phyloP scores from a whole-genome alignment of 805 yeast species.

The Candida quercuum region DNA sequence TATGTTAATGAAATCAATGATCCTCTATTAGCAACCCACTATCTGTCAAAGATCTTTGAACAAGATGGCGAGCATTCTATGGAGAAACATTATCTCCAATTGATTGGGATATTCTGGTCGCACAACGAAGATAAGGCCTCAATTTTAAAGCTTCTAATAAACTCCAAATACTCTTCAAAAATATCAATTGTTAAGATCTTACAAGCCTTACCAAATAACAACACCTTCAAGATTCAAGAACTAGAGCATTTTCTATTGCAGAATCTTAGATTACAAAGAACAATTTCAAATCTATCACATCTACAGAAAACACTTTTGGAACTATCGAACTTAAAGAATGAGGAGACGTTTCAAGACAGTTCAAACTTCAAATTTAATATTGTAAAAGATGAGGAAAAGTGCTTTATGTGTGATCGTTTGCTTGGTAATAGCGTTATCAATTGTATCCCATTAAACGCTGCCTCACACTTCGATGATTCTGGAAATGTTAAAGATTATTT shows the following conservation, averaged over 20 bases:
- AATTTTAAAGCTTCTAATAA: conserved; percentile 34
- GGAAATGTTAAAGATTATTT: too few species aligned
- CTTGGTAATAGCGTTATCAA: conserved; percentile 52
- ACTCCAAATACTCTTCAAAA: conserved; percentile 7
- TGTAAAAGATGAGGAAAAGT: conserved; percentile 21
- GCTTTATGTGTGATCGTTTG: conserved; percentile 53
- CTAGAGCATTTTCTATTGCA: conserved; percentile 16
- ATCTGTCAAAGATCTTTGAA: conserved; percentile 47
- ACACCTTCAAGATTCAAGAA: conserved; percentile 15
- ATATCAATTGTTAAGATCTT: conserved; percentile 29
- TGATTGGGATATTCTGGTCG: conserved; percentile 33
- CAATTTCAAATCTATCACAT: conserved; percentile 1
- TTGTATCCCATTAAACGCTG: too few species aligned
- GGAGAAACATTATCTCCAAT: conserved; percentile 28
- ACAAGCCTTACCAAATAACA: conserved; percentile 7
- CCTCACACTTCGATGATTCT: too few species aligned
- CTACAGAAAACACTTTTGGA: conserved; percentile 5
- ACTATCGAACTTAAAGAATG: conserved; percentile 5
- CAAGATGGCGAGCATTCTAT: conserved; percentile 16
- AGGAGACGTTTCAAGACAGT: conserved; percentile 1
- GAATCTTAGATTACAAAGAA: conserved; percentile 11
- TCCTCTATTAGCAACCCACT: conserved; percentile 50
- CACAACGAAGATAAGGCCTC: conserved; percentile 23
- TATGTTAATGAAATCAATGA: conserved; percentile 53
- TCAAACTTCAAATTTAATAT: neutral